Base-by-base conservation (phyloP, 257 asterid species). In the Penstemon eatonii region DNA sequence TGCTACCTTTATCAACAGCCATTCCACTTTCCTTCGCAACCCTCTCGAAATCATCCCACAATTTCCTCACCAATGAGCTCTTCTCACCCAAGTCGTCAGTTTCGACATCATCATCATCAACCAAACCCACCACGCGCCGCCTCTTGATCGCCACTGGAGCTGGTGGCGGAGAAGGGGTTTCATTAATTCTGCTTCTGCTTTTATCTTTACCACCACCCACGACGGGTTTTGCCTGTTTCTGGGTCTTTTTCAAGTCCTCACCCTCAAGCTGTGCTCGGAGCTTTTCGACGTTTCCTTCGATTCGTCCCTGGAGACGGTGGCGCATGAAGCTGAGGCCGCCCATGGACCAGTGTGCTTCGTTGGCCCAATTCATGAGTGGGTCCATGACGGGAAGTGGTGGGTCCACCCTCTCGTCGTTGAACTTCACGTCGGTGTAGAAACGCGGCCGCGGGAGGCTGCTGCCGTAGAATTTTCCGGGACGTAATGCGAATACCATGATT, bases 341-440 rank as follows among this genome's bases (percentile, higher is more conserved):
- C 98, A 92, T 92, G 5, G 96, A 88, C 98, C 97, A 92, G 76
- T 92, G 98, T 4, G 96, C 97, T 60, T 88, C 96, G 44, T 84
- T 45, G 12, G 98, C 96, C 98, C 98, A 93, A 6, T 82, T 55
- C 74, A 88, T 68, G 2, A 93, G 75, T 5, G 97, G 86, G 62
- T 76, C 97, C 82, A 71, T 74, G 56, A 90, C 94, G 1, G 97
- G 40, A 3, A 53, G 73, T 0, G 97, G 96, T 45, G 98, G 98
- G 56, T 90, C 96, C 2, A 90, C 89, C n/a, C 96, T 68, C 18
- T 81, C 81, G 0, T 69, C 84, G 81, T 71, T 86, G 73, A 74
- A 39, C 63, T 83, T 86, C 37, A 83, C 86, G 67, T 86, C 93
- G 19, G 90, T 67, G 83, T 86, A 87, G 79, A 85, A 65, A 5